Evolutionary conservation across 306 rosid species (phyloP).

Genomic region (Mucuna pruriens): DNA sequence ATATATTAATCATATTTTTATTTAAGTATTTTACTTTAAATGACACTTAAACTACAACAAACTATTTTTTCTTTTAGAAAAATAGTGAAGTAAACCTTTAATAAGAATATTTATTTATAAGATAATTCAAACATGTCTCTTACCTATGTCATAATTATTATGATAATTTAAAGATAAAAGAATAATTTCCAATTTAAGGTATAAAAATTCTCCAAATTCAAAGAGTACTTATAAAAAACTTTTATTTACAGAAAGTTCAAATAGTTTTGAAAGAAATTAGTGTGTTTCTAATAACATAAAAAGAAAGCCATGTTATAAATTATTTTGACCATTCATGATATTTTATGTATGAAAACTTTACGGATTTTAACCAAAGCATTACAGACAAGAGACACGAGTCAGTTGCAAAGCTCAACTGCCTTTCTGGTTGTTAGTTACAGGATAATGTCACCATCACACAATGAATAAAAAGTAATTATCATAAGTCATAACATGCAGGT

Average conservation of each 20-base stretch:
- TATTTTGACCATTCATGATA: not conserved
- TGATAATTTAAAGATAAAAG: not conserved
- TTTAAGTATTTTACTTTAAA: not conserved
- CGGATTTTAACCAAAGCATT: not conserved
- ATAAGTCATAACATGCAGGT: conserved; percentile 6
- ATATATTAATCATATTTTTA: not conserved
- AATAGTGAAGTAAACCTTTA: not conserved
- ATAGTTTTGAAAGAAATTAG: not conserved
- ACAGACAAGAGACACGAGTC: not conserved
- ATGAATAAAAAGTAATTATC: conserved; percentile 3
- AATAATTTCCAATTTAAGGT: not conserved
- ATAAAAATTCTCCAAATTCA: not conserved
- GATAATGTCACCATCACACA: conserved; percentile 15
- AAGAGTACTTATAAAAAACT: not conserved
- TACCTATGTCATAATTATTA: not conserved
- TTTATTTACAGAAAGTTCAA: not conserved
- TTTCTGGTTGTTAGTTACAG: not conserved
- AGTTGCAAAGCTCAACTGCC: not conserved
- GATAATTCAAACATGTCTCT: not conserved
- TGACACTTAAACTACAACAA: not conserved
- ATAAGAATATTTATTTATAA: not conserved
- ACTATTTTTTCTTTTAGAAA: not conserved
- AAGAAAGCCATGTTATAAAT: no score
- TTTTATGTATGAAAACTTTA: not conserved
- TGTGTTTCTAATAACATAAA: not conserved